Base-by-base conservation (phyloP, 495 filamentous ascomycete species). In the Lophiotrema nucula region DNA sequence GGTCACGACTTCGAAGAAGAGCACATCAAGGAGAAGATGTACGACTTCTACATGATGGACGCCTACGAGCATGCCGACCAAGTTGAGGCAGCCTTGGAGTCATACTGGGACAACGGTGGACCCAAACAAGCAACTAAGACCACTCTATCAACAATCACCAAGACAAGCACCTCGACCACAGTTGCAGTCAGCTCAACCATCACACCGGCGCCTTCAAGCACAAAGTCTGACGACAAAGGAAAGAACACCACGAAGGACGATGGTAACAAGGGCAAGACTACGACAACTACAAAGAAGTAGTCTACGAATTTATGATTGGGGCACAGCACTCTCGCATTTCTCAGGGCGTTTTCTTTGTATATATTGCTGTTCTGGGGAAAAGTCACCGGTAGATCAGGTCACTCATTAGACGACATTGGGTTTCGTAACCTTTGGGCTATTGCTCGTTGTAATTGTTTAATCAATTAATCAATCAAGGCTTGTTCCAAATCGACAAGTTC, bases 41-140 rank as follows among this genome's bases (percentile, higher is more conserved):
- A 43, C 13, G 18, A 60, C 21, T 45, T 64, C 26, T 49, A 45
- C 45, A 13, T 37, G 10, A 11, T 64, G 41, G 56, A 64, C 49
- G 61, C 61, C 3, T 64, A 64, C 35, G 28, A 46, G 21, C 43
- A 64, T 38, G 21, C 42, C 22, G 31, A 51, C 26, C 46, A 59
- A 21, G 24, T 56, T 8, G 61, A 60, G 44, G 56, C 48, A 22
- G 55, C 50, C 3, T 35, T 59, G 21, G 50, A 33, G 4, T 22
- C 12, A 18, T 64, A 60, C 56, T 64, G 56, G 56, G 23, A 46
- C 10, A 37, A 38, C 41, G 57, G 57, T 31, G 49, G 49, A 2
- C 48, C 57, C 5, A 37, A 35, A 21, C 22, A 42, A 11, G 39
- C 19, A 6, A 6, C 39, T 6, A 43, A 43, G 39, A 49, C 33